A percentile compares a stretch with the other conserved stretches of the same genome.
Evolutionary conservation across 306 rosid species (phyloP).

Genomic region (Herpetospermum pedunculosum): DNA sequence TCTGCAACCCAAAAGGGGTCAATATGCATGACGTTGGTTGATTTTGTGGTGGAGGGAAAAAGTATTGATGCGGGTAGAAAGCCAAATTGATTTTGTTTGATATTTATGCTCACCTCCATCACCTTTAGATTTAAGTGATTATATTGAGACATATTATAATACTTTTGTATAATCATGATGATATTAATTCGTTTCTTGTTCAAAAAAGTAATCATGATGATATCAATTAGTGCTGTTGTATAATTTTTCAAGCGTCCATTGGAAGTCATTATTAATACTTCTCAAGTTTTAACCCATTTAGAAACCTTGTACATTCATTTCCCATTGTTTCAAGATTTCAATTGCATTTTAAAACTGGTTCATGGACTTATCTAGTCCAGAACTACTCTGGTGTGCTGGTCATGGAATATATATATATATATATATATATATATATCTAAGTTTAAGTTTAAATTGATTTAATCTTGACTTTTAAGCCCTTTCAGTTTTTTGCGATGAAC

Average conservation of each 20-base stretch:
- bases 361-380: neutral
- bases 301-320: neutral
- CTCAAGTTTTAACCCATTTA: neutral
- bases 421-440: too few relatives aligned
- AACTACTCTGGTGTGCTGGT: neutral
- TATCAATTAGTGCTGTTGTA: neutral
- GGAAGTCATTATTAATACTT: neutral
- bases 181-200: too few relatives aligned
- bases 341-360: neutral
- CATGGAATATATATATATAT: neutral
- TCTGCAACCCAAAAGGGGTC: too few relatives aligned
- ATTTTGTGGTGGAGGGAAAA: too few relatives aligned
- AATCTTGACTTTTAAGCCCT: neutral
- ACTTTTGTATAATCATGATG: neutral
- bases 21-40: too few relatives aligned
- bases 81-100: too few relatives aligned
- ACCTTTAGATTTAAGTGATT: neutral
- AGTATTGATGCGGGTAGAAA: too few relatives aligned
- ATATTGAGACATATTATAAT: neutral
- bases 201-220: neutral
- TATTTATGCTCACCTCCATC: too few relatives aligned
- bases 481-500: neutral
- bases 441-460: too few relatives aligned
- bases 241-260: neutral
- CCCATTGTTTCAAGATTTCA: neutral